Conservation (phyloP, 2,329 filamentous ascomycete genomes). For the Arthrobotrys conoides region DNA sequence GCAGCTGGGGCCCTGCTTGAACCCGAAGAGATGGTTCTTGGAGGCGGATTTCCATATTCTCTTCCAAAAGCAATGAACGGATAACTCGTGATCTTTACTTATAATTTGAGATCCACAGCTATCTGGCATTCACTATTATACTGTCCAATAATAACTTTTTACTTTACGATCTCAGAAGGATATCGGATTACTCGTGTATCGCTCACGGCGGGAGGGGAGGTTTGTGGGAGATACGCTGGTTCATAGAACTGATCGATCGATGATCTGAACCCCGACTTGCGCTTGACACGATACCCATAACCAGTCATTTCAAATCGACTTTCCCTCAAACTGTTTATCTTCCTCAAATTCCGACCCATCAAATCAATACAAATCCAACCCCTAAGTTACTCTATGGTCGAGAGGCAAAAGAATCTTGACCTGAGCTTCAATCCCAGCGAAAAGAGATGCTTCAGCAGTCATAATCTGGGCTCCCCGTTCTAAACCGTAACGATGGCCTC, state of each 20-base stretch:
- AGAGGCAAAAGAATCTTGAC: not conserved
- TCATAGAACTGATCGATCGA: not conserved
- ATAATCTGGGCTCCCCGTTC: not conserved
- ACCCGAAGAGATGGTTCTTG: conserved; percentile 22
- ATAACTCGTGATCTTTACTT: not conserved
- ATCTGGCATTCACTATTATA: not conserved
- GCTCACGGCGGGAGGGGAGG: conserved; percentile 1
- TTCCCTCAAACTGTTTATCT: not conserved
- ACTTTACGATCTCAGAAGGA: not conserved
- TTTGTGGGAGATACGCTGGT: not conserved
- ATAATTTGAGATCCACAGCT: not conserved
- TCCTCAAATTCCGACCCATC: not conserved
- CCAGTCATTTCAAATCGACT: not conserved
- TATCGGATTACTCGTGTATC: not conserved
- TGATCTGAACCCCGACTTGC: not conserved
- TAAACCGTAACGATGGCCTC: not conserved
- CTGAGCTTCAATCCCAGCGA: not conserved
- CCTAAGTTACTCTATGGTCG: not conserved
- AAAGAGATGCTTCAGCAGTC: not conserved
- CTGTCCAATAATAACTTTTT: not conserved
- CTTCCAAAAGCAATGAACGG: not conserved
- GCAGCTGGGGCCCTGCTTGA: conserved; percentile 9
- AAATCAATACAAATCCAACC: not conserved
- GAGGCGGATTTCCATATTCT: conserved; percentile 2
- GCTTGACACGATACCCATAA: not conserved